These are phyloP conservation scores for Colletotrichum cereale DNA, from an alignment of 2,329 filamentous ascomycete species.

Conservation along the genomic window DNA sequence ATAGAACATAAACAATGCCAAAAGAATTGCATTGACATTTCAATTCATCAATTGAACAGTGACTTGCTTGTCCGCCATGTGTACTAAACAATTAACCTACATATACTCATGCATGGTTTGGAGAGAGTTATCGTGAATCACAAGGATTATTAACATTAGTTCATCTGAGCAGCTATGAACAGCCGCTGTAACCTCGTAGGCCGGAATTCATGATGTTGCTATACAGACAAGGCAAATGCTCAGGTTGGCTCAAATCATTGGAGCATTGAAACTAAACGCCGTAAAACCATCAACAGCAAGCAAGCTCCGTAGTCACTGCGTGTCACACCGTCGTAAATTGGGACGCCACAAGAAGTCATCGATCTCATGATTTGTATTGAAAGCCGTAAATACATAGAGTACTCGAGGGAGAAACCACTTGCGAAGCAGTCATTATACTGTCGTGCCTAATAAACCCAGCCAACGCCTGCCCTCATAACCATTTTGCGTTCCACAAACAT, in stretches of 20 bases:
- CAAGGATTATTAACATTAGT: too few species aligned
- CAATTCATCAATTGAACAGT: neutral
- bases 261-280: neutral
- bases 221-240: too few species aligned
- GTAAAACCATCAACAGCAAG: neutral
- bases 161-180: too few species aligned
- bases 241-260: neutral
- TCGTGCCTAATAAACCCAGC: conserved; percentile 34
- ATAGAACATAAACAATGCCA: neutral
- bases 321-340: neutral
- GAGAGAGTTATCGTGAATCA: too few species aligned
- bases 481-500: conserved; percentile 18
- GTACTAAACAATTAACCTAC: too few species aligned
- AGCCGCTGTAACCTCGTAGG: too few species aligned
- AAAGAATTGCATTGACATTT: neutral
- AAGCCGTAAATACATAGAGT: conserved; percentile 23
- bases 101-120: too few species aligned
- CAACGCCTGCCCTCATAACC: conserved; percentile 30
- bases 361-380: conserved; percentile 10
- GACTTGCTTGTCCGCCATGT: neutral
- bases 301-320: fast-evolving
- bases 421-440: conserved; percentile 26
- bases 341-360: too few species aligned
- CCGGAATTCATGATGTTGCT: too few species aligned
- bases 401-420: neutral